phyloP scores from a whole-genome alignment of 2,329 filamentous ascomycete species.

The Aplosporella prunicola region DNA sequence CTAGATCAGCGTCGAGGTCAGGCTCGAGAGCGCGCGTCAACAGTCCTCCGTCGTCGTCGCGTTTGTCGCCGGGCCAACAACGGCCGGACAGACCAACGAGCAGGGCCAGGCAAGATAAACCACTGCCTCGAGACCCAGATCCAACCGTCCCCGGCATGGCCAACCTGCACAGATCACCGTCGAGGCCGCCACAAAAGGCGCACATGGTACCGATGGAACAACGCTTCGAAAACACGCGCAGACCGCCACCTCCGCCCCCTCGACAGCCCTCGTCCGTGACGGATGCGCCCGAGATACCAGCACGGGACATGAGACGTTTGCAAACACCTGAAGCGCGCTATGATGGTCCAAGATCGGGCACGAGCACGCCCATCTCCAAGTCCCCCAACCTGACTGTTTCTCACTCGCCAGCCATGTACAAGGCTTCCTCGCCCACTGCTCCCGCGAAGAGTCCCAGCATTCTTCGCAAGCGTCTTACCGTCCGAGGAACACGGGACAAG shows the following conservation, averaged over 20 bases:
- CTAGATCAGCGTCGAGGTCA: conserved; percentile 3
- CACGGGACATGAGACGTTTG: conserved; percentile 4
- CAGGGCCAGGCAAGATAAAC: conserved; percentile 7
- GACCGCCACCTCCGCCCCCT: conserved; percentile 5
- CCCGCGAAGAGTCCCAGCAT: conserved; percentile 3
- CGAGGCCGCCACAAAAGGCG: conserved; percentile 4
- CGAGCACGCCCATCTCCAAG: no score
- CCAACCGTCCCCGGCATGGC: conserved; percentile 1
- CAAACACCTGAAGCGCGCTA: conserved; percentile 4
- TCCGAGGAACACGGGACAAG: conserved; percentile 6
- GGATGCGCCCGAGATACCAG: neutral
- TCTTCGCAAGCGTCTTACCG: conserved; percentile 6
- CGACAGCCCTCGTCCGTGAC: no score
- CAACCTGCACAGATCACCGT: conserved; percentile 7
- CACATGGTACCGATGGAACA: conserved; percentile 9
- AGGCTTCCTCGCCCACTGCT: no score
- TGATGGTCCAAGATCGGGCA: no score
- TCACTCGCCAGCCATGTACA: no score
- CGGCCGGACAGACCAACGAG: no score
- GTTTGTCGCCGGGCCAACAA: conserved; percentile 8
- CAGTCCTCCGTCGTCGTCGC: conserved; percentile 6
- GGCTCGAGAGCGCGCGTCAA: conserved; percentile 8
- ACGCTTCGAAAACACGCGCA: conserved; percentile 9
- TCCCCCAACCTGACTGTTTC: no score
- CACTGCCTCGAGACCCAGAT: conserved; percentile 8